phyloP scores from a whole-genome alignment of 768 basidiomycete genomes.

The Tricholoma flavovirens region DNA sequence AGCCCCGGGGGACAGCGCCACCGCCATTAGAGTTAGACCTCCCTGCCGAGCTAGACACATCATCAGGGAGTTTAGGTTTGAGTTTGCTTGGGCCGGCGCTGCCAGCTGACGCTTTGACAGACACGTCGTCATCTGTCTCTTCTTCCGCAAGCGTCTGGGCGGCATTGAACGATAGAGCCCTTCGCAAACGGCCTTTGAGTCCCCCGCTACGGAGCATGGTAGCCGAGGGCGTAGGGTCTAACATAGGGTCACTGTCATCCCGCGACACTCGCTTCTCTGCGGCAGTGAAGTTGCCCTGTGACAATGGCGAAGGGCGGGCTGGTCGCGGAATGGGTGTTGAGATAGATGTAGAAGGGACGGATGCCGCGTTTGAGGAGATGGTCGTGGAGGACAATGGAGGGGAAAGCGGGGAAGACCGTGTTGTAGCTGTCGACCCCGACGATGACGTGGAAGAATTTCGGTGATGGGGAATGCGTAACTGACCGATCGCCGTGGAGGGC shows the following conservation, averaged over 20 bases:
- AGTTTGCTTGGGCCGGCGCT: constrained; percentile 22
- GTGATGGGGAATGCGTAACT: constrained; percentile 26
- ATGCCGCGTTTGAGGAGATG: constrained; percentile 25
- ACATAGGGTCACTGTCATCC: constrained; percentile 68
- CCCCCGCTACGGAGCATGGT: constrained; percentile 54
- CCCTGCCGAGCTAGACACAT: constrained; percentile 23
- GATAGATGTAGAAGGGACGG: constrained; percentile 25
- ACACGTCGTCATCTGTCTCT: constrained; percentile 39
- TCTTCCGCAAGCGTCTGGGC: constrained; percentile 52
- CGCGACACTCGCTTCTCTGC: constrained; percentile 73
- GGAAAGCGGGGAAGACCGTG: constrained; percentile 24
- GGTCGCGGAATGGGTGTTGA: constrained; percentile 31
- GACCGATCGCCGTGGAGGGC: constrained; percentile 23
- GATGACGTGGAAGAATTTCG: constrained; percentile 42
- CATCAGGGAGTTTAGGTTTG: constrained; percentile 28
- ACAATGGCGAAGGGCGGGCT: constrained; percentile 60
- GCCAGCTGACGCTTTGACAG: constrained; percentile 34
- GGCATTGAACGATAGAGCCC: constrained; percentile 66
- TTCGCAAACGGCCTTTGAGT: constrained; percentile 70
- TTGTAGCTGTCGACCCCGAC: constrained; percentile 37
- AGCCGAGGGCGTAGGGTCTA: constrained; percentile 34
- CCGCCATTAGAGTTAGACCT: constrained; percentile 17
- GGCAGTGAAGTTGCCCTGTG: constrained; percentile 57
- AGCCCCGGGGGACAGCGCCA: constrained; percentile 15
- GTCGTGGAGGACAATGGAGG: constrained; percentile 31